Percentiles rank a stretch among this genome's conserved stretches.
Conservation (phyloP, 83 land plant genomes). For the Thuja plicata region DNA sequence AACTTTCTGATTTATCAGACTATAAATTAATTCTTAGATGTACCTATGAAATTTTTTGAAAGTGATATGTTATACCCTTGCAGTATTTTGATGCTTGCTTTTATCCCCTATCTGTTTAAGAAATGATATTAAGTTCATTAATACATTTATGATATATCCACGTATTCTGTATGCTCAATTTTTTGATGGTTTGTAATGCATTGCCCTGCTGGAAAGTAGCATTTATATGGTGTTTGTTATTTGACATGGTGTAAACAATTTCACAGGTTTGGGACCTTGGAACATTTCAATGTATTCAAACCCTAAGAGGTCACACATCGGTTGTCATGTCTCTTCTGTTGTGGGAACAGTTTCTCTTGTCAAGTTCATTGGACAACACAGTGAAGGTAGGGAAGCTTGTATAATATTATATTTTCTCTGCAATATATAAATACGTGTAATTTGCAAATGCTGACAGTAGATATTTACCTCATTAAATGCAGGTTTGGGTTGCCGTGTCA, state of each 20-base stretch:
- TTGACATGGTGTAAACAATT: slow-evolving; percentile 7
- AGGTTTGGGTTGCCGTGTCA: slow-evolving; percentile 91
- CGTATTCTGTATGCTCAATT: neutral
- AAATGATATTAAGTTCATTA: neutral
- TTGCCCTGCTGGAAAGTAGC: neutral
- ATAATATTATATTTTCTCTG: neutral
- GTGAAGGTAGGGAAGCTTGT: slow-evolving; percentile 53
- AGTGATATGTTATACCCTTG: neutral
- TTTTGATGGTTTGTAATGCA: neutral
- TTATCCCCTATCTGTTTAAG: neutral
- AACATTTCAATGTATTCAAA: slow-evolving; percentile 78
- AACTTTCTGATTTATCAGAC: neutral
- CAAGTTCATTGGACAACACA: slow-evolving; percentile 91
- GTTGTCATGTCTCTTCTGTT: slow-evolving; percentile 95
- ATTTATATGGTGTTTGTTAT: neutral
- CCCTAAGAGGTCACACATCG: slow-evolving; percentile 72
- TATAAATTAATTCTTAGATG: neutral
- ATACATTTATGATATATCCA: too few species aligned
- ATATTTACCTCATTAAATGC: slow-evolving; percentile 4
- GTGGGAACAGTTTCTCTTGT: slow-evolving; percentile 92
- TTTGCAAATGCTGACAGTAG: neutral
- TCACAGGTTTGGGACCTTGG: slow-evolving; percentile 84
- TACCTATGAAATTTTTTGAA: neutral
- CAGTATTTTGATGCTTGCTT: neutral
- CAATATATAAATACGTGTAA: neutral